A percentile compares a stretch with the other conserved stretches of the same genome.
These are phyloP conservation scores for Russula compacta DNA, from an alignment of 768 basidiomycete genomes.

Conservation along the genomic window DNA sequence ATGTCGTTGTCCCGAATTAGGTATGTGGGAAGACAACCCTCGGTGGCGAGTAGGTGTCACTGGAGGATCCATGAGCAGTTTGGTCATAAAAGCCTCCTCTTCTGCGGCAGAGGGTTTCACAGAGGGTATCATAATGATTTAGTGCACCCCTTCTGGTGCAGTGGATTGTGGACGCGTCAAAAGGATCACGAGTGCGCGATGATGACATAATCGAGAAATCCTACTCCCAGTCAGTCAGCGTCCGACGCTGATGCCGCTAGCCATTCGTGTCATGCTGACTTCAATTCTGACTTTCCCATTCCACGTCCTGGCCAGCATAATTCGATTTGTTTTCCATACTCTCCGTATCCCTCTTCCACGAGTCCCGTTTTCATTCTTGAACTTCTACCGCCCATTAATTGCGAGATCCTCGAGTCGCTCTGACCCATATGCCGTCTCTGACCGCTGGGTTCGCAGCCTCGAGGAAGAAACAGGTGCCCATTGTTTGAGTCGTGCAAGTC, in stretches of 20 bases:
- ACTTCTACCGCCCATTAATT: conserved; percentile 35
- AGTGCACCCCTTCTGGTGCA: background rate
- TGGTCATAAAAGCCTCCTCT: conserved; percentile 52
- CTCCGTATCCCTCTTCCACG: conserved; percentile 59
- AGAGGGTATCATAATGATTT: conserved; percentile 29
- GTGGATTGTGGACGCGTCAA: background rate
- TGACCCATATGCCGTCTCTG: conserved; percentile 47
- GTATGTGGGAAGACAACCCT: conserved; percentile 4
- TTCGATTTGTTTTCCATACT: conserved; percentile 56
- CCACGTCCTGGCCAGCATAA: conserved; percentile 46
- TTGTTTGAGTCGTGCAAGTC: conserved; percentile 37
- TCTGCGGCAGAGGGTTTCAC: conserved; percentile 31
- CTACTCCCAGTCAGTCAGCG: no score
- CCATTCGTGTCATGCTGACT: conserved; percentile 1
- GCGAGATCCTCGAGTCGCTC: conserved; percentile 25
- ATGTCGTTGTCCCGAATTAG: background rate
- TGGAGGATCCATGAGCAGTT: conserved; percentile 36
- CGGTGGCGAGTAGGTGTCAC: conserved; percentile 18
- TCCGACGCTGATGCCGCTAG: background rate
- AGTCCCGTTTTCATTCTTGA: conserved; percentile 39
- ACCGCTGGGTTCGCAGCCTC: conserved; percentile 69
- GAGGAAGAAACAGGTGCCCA: conserved; percentile 82
- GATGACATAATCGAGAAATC: conserved; percentile 2
- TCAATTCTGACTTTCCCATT: conserved; percentile 51
- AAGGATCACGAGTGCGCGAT: conserved; percentile 13